These are phyloP conservation scores for Raphanus hybrid DNA, from an alignment of 441 rosid species.

Conservation along the genomic window DNA sequence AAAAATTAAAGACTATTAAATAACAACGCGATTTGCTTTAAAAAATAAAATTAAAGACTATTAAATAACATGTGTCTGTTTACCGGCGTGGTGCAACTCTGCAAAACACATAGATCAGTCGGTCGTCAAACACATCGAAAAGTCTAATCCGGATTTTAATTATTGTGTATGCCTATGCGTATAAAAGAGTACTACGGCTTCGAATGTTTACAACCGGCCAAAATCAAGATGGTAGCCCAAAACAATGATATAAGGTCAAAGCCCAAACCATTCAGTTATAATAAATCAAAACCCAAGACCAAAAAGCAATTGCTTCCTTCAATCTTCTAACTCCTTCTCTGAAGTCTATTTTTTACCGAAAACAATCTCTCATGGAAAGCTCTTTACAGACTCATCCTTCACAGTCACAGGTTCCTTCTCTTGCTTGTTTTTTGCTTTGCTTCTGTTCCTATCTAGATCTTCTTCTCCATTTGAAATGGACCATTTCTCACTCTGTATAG, in stretches of 20 bases:
- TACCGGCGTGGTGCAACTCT: not conserved
- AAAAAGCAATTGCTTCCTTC: not conserved
- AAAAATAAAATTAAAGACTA: too few species aligned
- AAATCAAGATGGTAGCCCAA: not conserved
- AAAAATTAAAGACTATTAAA: too few species aligned
- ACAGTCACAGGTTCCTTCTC: not conserved
- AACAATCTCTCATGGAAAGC: not conserved
- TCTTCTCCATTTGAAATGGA: not conserved
- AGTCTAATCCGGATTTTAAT: not conserved
- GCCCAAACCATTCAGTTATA: not conserved
- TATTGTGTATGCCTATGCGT: not conserved
- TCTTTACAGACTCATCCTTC: not conserved
- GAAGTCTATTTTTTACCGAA: not conserved
- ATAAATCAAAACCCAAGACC: not conserved
- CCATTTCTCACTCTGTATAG: not conserved
- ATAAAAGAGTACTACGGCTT: not conserved
- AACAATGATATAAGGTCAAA: not conserved
- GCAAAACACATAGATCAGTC: not conserved
- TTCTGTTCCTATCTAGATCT: not conserved
- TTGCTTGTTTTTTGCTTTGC: not conserved
- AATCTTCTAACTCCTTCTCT: not conserved
- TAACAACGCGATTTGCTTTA: slow-evolving; percentile 20
- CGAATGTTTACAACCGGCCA: not conserved
- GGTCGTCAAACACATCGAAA: not conserved
- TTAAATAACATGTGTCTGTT: not conserved